phyloP scores from a whole-genome alignment of 2,329 filamentous ascomycete genomes.

The Diaporthe citriasiana region DNA sequence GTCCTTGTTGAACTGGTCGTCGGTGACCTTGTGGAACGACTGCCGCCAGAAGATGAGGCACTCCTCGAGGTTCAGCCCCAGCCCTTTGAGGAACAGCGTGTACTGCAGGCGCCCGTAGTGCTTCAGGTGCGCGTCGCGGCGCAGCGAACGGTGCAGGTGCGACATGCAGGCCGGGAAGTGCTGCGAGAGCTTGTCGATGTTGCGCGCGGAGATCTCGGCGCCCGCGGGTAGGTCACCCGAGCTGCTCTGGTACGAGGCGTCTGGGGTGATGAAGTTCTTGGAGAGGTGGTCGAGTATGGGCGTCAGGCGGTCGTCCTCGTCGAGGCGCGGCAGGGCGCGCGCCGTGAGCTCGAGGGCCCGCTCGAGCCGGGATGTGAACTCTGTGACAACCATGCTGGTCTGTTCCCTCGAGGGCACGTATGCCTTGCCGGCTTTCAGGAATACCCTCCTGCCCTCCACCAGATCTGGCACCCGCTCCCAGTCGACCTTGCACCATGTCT shows the following conservation, averaged over 20 bases:
- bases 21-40: constrained; percentile 86
- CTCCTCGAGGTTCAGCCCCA: constrained; percentile 93
- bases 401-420: constrained; percentile 93
- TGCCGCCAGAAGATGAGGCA: constrained; percentile 92
- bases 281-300: constrained; percentile 82
- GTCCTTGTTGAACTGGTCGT: constrained; percentile 97
- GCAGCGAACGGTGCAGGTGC: constrained; percentile 86
- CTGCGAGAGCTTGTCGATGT: constrained; percentile 82
- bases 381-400: constrained; percentile 87
- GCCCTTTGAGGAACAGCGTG: constrained; percentile 95
- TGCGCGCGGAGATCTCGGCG: constrained; percentile 81
- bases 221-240: constrained; percentile 73
- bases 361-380: constrained; percentile 86
- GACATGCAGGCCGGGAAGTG: constrained; percentile 97
- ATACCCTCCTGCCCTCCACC: constrained; percentile 83
- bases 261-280: constrained; percentile 94
- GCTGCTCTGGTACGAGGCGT: constrained; percentile 81
- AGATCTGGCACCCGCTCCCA: constrained; percentile 95
- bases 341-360: constrained; percentile 89
- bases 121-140: constrained; percentile 91
- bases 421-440: constrained; percentile 85
- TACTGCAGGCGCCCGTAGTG: constrained; percentile 96
- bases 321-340: constrained; percentile 89
- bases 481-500: constrained; percentile 95
- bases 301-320: constrained; percentile 92